A percentile compares a stretch with the other conserved stretches of the same genome.
Conservation (phyloP, 2,329 filamentous ascomycete genomes). For the Penicillium hesseltinei region DNA sequence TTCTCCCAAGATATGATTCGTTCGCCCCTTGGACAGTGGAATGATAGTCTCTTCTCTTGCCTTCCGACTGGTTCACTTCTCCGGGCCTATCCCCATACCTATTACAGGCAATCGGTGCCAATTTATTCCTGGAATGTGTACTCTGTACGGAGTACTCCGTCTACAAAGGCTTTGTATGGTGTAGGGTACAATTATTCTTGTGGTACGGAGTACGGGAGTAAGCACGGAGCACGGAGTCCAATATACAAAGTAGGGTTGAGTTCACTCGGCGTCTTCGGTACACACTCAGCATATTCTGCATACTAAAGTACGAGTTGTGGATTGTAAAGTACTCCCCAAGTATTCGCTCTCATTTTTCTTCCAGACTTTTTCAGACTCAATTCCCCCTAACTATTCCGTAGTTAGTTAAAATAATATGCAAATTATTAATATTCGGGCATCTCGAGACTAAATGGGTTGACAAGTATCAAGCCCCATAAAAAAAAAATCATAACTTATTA, state of each 20-base stretch:
- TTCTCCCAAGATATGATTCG: neutral
- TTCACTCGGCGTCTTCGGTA: neutral
- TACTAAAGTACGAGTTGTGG: slow-evolving; percentile 5
- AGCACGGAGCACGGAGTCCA: neutral
- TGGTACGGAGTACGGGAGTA: neutral
- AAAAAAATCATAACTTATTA: neutral
- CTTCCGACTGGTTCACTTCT: slow-evolving; percentile 1
- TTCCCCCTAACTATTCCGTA: neutral
- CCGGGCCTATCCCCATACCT: neutral
- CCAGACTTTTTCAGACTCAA: neutral
- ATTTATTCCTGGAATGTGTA: neutral
- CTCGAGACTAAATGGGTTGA: neutral
- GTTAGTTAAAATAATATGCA: neutral
- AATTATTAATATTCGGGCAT: neutral
- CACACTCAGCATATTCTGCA: neutral
- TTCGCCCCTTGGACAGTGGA: neutral
- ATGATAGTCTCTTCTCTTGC: neutral
- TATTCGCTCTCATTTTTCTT: neutral
- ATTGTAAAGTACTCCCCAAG: neutral
- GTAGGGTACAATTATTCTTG: neutral
- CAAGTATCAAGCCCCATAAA: slow-evolving; percentile 5
- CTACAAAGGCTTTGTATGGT: neutral
- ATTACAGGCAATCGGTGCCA: neutral
- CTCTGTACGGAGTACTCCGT: neutral
- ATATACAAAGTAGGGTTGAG: neutral